Evolutionary conservation across 2,329 filamentous ascomycete species (phyloP), one percentile per base, ranked within the genome.

Genomic region (Aspergillus piperis): DNA sequence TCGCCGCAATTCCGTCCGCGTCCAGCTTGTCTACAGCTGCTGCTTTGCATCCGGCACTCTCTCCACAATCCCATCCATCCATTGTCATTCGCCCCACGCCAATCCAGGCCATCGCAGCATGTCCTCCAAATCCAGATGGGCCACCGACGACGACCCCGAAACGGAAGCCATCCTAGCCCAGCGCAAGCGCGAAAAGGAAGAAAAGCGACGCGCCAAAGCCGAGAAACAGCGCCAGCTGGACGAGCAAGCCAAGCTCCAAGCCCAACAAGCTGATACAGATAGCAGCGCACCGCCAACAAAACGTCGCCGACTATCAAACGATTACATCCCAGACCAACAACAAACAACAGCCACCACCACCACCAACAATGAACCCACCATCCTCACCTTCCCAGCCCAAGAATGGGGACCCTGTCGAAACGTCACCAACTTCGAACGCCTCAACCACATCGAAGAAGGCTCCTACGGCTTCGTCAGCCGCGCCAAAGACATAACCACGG

Each of bases 391-490:
- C 71, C 84, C 89, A 8, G 81, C 82, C 13, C 84, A 85, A 8
- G 76, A 80, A 66, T 96, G 92, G 87, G 84, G 86, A 59, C 82
- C 85, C 3, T 90, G 89, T 71, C 84, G 90, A 62, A 90, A 90
- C 73, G 89, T 96, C 25, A 90, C 94, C 71, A 89, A 91, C 71
- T 99, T 93, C 78, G 91, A 97, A 70, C 90, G 91, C 67, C 82
- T 99, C 59, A 99, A 99, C 76, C 90, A 95, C 73, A 99, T 99
- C 70, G 95, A 98, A 77, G 95, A 99, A 80, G 95, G 95, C 38
- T 92, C 92, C 8, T 99, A 99, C 76, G 95, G 95, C 49, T 94
- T 89, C 85, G 95, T 99, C 4, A 93, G 93, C 57, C 85, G 95
- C 60, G 95, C 92, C 11, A 88, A 84, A 63, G 89, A 96, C 69